These are phyloP conservation scores for Pleurotus ostreatus DNA, from an alignment of 768 basidiomycete genomes.

Conservation along the genomic window DNA sequence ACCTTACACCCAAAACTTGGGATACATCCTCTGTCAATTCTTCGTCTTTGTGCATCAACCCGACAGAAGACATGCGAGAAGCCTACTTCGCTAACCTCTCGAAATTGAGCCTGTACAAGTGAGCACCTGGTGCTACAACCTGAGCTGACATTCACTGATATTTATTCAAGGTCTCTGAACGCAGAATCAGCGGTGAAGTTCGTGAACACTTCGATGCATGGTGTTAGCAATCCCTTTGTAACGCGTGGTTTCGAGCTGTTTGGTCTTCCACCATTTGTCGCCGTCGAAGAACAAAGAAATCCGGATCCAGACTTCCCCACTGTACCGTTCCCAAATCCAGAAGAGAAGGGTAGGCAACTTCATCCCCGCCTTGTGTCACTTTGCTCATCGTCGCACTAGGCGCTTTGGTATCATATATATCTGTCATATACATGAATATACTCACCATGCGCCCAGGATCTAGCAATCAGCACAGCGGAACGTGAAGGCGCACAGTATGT, in stretches of 20 bases:
- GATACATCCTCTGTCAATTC: conserved; percentile 26
- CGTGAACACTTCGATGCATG: conserved; percentile 90
- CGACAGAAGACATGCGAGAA: conserved; percentile 54
- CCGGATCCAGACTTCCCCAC: conserved; percentile 88
- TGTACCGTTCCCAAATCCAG: conserved; percentile 84
- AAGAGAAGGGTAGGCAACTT: conserved; percentile 66
- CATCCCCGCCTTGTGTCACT: conserved; percentile 15
- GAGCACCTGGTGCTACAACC: background rate
- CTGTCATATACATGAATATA: background rate
- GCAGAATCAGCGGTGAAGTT: conserved; percentile 44
- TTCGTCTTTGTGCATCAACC: conserved; percentile 48
- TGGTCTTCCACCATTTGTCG: conserved; percentile 55
- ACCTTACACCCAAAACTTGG: conserved; percentile 54
- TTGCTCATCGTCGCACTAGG: conserved; percentile 27
- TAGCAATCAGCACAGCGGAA: conserved; percentile 64
- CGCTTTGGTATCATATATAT: conserved; percentile 34
- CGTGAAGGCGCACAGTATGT: conserved; percentile 53
- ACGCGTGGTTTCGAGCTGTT: conserved; percentile 51
- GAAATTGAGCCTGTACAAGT: conserved; percentile 24
- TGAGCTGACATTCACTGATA: background rate
- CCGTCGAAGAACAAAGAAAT: conserved; percentile 60
- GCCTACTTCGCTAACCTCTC: conserved; percentile 49
- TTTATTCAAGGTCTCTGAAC: conserved; percentile 30
- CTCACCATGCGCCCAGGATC: conserved; percentile 43
- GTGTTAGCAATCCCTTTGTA: conserved; percentile 71